These are phyloP conservation scores for Odontarrhena argentea DNA, from an alignment of 345 rosid species.

Conservation along the genomic window DNA sequence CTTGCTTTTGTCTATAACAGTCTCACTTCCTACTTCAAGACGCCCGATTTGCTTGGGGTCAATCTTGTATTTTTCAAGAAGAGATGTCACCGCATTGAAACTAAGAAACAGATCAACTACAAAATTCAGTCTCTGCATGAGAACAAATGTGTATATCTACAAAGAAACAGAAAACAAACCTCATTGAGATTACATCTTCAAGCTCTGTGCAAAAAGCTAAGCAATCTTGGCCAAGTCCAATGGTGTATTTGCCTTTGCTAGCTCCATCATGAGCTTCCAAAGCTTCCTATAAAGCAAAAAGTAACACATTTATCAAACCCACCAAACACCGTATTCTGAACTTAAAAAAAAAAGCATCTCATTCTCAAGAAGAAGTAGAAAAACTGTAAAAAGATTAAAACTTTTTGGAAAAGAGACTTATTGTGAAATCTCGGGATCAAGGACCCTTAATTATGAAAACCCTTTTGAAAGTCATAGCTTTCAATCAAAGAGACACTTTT, in stretches of 20 bases:
- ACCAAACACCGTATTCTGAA: not conserved
- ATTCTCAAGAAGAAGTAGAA: constrained; percentile 4
- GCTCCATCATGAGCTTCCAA: constrained; percentile 95
- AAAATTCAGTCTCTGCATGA: constrained; percentile 15
- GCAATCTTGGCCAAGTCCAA: constrained; percentile 99
- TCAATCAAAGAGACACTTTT: constrained; percentile 12
- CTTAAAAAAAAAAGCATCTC: not conserved
- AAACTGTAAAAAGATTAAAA: not conserved
- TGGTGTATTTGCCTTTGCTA: constrained; percentile 96
- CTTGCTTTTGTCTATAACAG: constrained; percentile 99
- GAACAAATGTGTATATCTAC: not conserved
- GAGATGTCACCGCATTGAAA: constrained; percentile 84
- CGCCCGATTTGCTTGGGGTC: constrained; percentile 97
- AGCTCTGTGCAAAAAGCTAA: constrained; percentile 96
- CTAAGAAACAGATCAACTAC: constrained; percentile 45
- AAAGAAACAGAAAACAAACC: constrained; percentile 44
- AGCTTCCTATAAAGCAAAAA: constrained; percentile 59
- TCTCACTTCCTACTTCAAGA: constrained; percentile 98
- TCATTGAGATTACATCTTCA: constrained; percentile 99
- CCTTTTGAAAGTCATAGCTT: constrained; percentile 3
- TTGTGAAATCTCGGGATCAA: constrained; percentile 7
- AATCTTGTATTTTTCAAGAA: constrained; percentile 84
- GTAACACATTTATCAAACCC: constrained; percentile 2
- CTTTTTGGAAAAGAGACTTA: constrained; percentile 1
- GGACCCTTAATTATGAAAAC: not conserved